A percentile compares a stretch with the other conserved stretches of the same genome.
phyloP scores from a whole-genome alignment of 2,329 filamentous ascomycete species.

The Catunica adiposa region DNA sequence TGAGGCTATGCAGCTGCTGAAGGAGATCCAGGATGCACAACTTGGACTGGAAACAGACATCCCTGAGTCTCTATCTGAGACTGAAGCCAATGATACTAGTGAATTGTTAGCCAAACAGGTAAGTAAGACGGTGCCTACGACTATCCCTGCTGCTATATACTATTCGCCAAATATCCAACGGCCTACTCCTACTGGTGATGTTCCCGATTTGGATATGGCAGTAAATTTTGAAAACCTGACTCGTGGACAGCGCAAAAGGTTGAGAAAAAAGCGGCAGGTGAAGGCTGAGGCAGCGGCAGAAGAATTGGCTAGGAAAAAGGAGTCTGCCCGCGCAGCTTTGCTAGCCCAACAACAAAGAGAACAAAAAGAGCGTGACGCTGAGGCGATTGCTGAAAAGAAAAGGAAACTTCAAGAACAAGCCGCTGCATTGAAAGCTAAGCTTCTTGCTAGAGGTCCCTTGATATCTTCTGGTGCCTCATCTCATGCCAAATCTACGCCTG shows the following conservation, averaged over 20 bases:
- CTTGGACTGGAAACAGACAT: conserved; percentile 4
- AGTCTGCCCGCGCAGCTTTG: not conserved
- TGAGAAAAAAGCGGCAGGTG: not conserved
- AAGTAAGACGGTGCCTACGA: not conserved
- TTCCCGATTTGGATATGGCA: not conserved
- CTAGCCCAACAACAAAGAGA: not conserved
- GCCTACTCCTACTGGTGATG: not conserved
- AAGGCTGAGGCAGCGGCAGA: not conserved
- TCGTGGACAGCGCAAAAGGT: not conserved
- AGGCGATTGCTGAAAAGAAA: not conserved
- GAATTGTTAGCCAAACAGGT: not conserved
- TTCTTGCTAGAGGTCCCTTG: not conserved
- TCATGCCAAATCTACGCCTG: not conserved
- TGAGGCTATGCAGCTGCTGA: conserved; percentile 9
- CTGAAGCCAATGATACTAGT: not conserved
- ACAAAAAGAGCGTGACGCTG: not conserved
- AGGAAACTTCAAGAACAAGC: not conserved
- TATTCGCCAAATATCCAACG: not conserved
- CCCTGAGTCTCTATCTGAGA: not conserved
- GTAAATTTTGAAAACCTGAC: not conserved
- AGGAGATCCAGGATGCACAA: conserved; percentile 11
- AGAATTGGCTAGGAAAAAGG: not conserved
- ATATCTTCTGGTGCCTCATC: not conserved
- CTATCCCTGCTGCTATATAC: conserved; percentile 1
- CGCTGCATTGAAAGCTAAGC: not conserved